Conservation (phyloP, 2,329 filamentous ascomycete species). For the Pestalotiopsis sp. region DNA sequence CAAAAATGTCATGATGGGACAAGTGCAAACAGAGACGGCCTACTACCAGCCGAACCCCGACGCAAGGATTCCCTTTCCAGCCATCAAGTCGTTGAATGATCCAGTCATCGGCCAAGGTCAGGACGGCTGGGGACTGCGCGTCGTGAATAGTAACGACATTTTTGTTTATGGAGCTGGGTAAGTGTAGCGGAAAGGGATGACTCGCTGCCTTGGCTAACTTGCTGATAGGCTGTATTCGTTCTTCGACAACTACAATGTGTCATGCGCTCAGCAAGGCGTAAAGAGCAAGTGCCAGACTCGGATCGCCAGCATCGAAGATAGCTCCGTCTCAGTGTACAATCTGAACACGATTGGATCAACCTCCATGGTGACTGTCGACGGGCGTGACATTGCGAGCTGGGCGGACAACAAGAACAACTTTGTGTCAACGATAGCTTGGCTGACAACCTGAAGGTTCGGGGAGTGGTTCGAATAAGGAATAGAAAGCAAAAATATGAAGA, state of each 20-base stretch:
- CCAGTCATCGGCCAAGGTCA: conserved; percentile 47
- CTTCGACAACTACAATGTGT: conserved; percentile 64
- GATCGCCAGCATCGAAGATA: conserved; percentile 36
- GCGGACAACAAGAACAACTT: conserved; percentile 42
- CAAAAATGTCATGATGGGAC: conserved; percentile 63
- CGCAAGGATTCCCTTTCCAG: conserved; percentile 59
- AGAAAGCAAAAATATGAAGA: neutral
- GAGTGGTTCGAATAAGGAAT: conserved; percentile 24
- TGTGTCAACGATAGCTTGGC: conserved; percentile 35
- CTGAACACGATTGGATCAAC: conserved; percentile 47
- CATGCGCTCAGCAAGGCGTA: conserved; percentile 44
- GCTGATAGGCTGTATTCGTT: conserved; percentile 59
- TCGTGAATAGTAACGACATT: conserved; percentile 58
- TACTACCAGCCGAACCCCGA: conserved; percentile 71
- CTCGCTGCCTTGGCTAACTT: conserved; percentile 2
- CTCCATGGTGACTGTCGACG: conserved; percentile 42
- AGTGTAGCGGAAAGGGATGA: conserved; percentile 12
- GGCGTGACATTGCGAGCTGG: conserved; percentile 35
- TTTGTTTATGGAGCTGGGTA: conserved; percentile 63
- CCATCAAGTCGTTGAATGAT: conserved; percentile 45
- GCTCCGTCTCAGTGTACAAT: conserved; percentile 41
- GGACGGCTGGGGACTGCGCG: conserved; percentile 67
- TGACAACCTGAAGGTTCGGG: conserved; percentile 23
- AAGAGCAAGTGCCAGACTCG: conserved; percentile 48
- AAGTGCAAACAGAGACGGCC: conserved; percentile 71